A percentile compares a stretch with the other conserved stretches of the same genome.
Evolutionary conservation across 306 rosid species (phyloP).

Genomic region (Casuarina glauca): DNA sequence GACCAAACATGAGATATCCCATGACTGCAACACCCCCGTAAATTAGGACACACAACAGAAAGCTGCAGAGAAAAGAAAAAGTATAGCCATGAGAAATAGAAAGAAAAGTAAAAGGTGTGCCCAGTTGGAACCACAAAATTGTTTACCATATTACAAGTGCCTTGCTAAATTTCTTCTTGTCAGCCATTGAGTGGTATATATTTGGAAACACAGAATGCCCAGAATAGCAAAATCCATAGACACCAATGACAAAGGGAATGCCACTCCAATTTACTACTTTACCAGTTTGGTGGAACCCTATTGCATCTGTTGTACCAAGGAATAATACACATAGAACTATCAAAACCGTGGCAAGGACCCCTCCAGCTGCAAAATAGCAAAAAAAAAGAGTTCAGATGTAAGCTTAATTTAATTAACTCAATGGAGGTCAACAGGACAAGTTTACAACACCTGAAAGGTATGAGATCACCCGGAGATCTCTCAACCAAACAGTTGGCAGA

Average conservation of each 20-base stretch:
- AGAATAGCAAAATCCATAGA: conserved; percentile 74
- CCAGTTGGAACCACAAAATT: neutral
- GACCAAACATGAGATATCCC: conserved; percentile 81
- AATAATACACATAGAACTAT: conserved; percentile 48
- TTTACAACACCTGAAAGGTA: conserved; percentile 67
- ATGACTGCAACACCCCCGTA: conserved; percentile 62
- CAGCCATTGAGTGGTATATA: conserved; percentile 84
- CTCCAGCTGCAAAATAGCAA: conserved; percentile 63
- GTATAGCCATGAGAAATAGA: conserved; percentile 8
- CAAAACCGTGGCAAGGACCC: conserved; percentile 55
- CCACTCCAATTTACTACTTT: conserved; percentile 61
- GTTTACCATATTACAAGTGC: conserved; percentile 48
- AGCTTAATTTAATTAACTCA: conserved; percentile 8
- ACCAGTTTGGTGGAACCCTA: conserved; percentile 63
- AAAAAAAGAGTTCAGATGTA: conserved; percentile 15
- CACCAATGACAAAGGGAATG: conserved; percentile 76
- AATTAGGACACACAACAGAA: conserved; percentile 50
- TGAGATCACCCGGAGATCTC: conserved; percentile 69
- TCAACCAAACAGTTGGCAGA: conserved; percentile 81
- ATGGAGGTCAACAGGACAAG: conserved; percentile 10
- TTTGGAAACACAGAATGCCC: conserved; percentile 87
- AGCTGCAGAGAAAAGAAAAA: conserved; percentile 44
- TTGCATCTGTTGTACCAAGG: conserved; percentile 55
- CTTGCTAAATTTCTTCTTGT: conserved; percentile 56
- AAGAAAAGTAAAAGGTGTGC: conserved; percentile 3